Percentiles rank a stretch among this genome's conserved stretches.
phyloP scores from a whole-genome alignment of 2,329 filamentous ascomycete genomes.

The Metarhizium album region DNA sequence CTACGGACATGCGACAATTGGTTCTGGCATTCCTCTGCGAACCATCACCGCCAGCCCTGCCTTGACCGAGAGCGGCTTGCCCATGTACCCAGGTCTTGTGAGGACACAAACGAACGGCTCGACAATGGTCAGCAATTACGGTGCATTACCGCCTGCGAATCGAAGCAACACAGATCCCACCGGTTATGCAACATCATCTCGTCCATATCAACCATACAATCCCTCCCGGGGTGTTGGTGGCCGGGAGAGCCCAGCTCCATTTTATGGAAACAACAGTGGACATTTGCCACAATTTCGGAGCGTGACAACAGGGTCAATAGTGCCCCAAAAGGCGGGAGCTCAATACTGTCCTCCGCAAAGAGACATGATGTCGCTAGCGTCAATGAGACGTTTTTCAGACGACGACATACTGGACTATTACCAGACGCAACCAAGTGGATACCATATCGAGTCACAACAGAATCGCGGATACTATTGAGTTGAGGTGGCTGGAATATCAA shows the following conservation, averaged over 20 bases:
- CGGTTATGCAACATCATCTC: neutral
- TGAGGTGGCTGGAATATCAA: neutral
- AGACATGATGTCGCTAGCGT: constrained; percentile 34
- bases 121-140: constrained; percentile 19
- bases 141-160: constrained; percentile 9
- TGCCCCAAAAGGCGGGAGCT: constrained; percentile 20
- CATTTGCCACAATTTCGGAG: constrained; percentile 20
- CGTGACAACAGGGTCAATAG: constrained; percentile 16
- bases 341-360: constrained; percentile 27
- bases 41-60: constrained; percentile 20
- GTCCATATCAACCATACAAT: constrained; percentile 15
- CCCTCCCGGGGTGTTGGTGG: constrained; percentile 12
- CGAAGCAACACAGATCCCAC: neutral
- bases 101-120: constrained; percentile 22
- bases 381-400: constrained; percentile 15
- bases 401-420: constrained; percentile 13
- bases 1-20: constrained; percentile 9
- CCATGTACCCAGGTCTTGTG: constrained; percentile 21
- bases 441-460: constrained; percentile 23
- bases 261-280: constrained; percentile 13
- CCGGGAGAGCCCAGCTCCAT: constrained; percentile 23
- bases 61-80: constrained; percentile 17
- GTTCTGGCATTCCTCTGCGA: constrained; percentile 10
- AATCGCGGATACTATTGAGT: constrained; percentile 9
- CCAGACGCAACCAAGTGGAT: constrained; percentile 22